Base-by-base conservation (phyloP, 2,329 filamentous ascomycete genomes). In the Fusarium gaditjirri region DNA sequence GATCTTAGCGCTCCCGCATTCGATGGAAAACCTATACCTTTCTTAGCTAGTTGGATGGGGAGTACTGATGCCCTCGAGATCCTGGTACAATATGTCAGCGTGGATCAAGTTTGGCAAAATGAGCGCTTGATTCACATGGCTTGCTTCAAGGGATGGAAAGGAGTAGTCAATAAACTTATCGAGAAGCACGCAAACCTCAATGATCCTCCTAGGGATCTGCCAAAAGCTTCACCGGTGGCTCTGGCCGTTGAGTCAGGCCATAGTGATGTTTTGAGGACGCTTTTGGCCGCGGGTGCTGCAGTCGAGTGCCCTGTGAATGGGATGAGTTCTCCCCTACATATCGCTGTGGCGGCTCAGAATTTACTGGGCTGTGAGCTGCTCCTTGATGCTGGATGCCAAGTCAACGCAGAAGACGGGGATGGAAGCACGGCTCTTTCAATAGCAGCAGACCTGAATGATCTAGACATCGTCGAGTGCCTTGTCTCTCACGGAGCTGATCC, bases 151-250 rank as follows among this genome's bases (percentile, higher is more conserved):
- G 72, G 71, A 12, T 59, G 62, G 44, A 61, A 62, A 33, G 43
- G 54, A 6, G 54, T 74, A 5, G 65, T 73, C 25, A 63, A 68
- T 17, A 74, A 61, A 19, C 54, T 74, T 11, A 72, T 74, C 16
- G 52, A 57, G 35, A 38, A 58, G n/a, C 54, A 61, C 16, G 63
- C 70, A 16, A 69, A 74, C 27, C 27, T 74, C 42, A 21, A 69
- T n/a, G 61, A 66, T 12, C 57, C 71, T 7, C 70, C 71, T 12
- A 27, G 35, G 3, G n/a, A 47, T 23, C 54, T 60, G 8, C 70
- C 71, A 13, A 63, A 71, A 31, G 70, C 70, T 16, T 73, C 57
- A 5, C 72, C 72, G 19, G 68, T 74, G 6, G 65, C 61, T 23
- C 39, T 73, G 25, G 71, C 62, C 25, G 71, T 54, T 11, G 58